Evolutionary conservation across 495 filamentous ascomycete species (phyloP).

Genomic region (Lasiosphaeriaceae sp.): DNA sequence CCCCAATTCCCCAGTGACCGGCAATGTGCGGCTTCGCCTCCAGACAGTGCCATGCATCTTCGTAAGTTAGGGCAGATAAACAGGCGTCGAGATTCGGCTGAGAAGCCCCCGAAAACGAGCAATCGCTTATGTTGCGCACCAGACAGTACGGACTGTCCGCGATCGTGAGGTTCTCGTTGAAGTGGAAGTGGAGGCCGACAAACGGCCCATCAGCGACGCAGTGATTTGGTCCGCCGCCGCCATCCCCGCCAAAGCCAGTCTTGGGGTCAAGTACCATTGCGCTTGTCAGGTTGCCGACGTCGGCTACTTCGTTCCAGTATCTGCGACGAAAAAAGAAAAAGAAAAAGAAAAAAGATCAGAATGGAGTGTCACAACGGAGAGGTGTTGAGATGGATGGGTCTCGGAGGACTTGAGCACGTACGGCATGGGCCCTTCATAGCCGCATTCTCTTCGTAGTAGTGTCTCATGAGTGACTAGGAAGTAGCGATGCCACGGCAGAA

Average conservation of each 20-base stretch:
- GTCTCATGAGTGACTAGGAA: slow-evolving; percentile 42
- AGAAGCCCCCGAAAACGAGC: slow-evolving; percentile 12
- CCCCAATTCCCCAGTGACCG: slow-evolving; percentile 39
- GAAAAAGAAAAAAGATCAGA: no score
- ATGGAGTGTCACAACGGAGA: no score
- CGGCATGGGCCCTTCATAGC: slow-evolving; percentile 42
- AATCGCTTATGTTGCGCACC: slow-evolving; percentile 29
- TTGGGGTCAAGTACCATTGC: slow-evolving; percentile 31
- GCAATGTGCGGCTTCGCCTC: slow-evolving; percentile 35
- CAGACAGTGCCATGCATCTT: slow-evolving; percentile 33
- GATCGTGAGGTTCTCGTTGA: slow-evolving; percentile 22
- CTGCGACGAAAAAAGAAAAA: no score
- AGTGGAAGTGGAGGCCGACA: slow-evolving; percentile 32
- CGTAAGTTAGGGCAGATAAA: slow-evolving; percentile 22
- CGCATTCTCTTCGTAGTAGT: slow-evolving; percentile 41
- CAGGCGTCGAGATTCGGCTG: slow-evolving; percentile 29
- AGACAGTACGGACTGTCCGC: slow-evolving; percentile 30
- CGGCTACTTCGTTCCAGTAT: slow-evolving; percentile 45
- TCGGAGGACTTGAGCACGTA: slow-evolving; percentile 23
- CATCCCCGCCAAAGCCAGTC: slow-evolving; percentile 41
- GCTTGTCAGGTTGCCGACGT: slow-evolving; percentile 33
- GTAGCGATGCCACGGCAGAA: slow-evolving; percentile 51
- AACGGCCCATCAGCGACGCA: slow-evolving; percentile 47
- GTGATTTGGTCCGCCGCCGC: not conserved
- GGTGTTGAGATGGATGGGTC: no score